A percentile compares a stretch with the other conserved stretches of the same genome.
Conservation (phyloP, 1,139 yeast species). For the Lizanozyma gosingica region DNA sequence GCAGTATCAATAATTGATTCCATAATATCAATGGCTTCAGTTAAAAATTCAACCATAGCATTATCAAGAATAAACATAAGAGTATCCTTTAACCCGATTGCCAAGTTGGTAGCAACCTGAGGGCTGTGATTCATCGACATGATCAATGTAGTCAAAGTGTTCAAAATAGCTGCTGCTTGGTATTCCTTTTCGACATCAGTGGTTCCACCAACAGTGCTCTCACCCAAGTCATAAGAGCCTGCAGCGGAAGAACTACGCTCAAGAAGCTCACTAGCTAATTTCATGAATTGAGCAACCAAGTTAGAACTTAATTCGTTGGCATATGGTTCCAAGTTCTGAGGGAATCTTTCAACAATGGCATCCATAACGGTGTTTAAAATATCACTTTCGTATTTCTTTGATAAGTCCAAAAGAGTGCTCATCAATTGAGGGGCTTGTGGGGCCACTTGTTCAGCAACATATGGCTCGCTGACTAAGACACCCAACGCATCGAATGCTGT, state of each 20-base stretch:
- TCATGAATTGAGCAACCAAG: constrained; percentile 39
- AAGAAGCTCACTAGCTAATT: constrained; percentile 36
- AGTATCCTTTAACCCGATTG: constrained; percentile 25
- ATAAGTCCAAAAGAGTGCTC: constrained; percentile 43
- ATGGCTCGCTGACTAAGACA: constrained; percentile 38
- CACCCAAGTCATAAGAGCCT: constrained; percentile 8
- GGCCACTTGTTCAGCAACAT: constrained; percentile 37
- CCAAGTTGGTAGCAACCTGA: constrained; percentile 31
- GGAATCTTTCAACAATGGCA: constrained; percentile 44
- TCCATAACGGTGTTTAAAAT: constrained; percentile 49
- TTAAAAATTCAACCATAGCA: constrained; percentile 37
- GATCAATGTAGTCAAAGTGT: constrained; percentile 43
- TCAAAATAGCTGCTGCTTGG: constrained; percentile 44
- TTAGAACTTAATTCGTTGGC: constrained; percentile 41
- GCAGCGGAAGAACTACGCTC: constrained; percentile 18
- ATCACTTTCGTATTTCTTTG: constrained; percentile 44
- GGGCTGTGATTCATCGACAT: constrained; percentile 44
- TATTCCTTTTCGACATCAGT: constrained; percentile 39
- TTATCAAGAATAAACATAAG: constrained; percentile 32
- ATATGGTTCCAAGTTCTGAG: constrained; percentile 46
- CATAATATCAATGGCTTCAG: constrained; percentile 41
- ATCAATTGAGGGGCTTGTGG: constrained; percentile 45
- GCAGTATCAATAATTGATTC: constrained; percentile 39
- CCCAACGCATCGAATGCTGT: constrained; percentile 49
- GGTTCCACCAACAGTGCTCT: constrained; percentile 1